Percentiles rank a stretch among this genome's conserved stretches.
Conservation (phyloP, 2,329 filamentous ascomycete genomes). For the Lachnellula cervina region DNA sequence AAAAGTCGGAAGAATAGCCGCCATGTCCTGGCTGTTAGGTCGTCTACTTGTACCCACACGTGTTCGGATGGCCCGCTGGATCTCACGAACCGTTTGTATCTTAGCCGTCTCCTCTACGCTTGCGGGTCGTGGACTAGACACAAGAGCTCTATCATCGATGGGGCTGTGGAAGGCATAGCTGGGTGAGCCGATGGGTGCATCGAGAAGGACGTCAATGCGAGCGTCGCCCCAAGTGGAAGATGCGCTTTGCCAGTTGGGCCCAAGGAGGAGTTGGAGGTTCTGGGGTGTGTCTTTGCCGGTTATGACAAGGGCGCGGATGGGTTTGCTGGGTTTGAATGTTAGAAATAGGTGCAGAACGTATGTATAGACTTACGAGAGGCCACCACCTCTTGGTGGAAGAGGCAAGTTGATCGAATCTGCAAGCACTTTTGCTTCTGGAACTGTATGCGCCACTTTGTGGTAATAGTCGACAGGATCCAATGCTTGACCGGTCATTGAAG, state of each 20-base stretch:
- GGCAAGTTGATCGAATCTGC: neutral
- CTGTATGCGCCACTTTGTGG: constrained; percentile 6
- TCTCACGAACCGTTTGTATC: neutral
- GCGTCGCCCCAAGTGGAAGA: neutral
- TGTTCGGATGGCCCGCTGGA: neutral
- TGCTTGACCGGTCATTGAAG: neutral
- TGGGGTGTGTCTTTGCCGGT: constrained; percentile 1
- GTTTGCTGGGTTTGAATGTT: neutral
- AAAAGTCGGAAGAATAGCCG: neutral
- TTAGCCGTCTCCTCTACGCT: neutral
- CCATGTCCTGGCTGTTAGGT: neutral
- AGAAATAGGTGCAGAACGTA: neutral
- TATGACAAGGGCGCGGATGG: constrained; percentile 1
- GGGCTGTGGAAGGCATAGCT: neutral
- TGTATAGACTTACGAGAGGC: neutral
- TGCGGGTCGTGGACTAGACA: neutral
- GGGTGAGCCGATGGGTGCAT: neutral
- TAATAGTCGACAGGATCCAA: constrained; percentile 5
- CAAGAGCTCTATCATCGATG: neutral
- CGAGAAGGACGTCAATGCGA: constrained; percentile 1
- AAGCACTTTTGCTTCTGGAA: neutral
- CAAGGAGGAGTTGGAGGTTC: constrained; percentile 1
- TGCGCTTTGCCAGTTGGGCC: neutral
- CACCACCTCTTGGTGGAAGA: neutral
- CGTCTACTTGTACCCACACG: neutral